Evolutionary conservation across 2,329 filamentous ascomycete species (phyloP), one percentile per base, ranked within the genome.

Genomic region (Penicillium hesseltinei): DNA sequence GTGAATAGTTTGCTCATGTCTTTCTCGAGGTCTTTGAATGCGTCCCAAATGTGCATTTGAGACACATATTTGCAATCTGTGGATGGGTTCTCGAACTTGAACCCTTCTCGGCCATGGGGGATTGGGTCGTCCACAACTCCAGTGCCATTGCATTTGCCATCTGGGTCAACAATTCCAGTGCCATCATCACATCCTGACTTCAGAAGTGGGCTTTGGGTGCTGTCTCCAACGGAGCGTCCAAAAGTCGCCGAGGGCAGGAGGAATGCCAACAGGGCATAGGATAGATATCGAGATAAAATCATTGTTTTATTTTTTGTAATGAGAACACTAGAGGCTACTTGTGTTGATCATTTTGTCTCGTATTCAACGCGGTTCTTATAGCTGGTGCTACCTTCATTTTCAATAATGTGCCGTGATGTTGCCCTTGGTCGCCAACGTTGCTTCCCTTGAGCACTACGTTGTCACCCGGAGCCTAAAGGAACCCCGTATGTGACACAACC

Each of bases 41-140:
- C 62, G 39, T 73, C 66, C 62, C 66, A 71, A 50, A 73, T 73
- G 51, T 72, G 62, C 62, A 67, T 66, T 50, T 72, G 71, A 3
- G 71, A 66, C 15, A 64, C 67, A 39, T 66, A 73, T 54, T 63
- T 60, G 59, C 70, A 73, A 57, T 71, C 51, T 5, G 64, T 70
- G 3, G 69, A 69, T 5, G 69, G 70, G 36, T 72, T 71, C 47
- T 72, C 68, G 47, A 71, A 71, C n/a, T 56, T 40, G 57, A 72
- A 72, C 13, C 69, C 69, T 33, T 70, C 69, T 15, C 69, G 59
- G 45, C 63, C 48, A 15, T 40, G 38, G 4, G 61, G 58, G 21
- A 52, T 39, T 1, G 67, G 65, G 40, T 63, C 57, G 31, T 63
- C 61, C 31, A 69, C 61, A 40, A 71, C 46, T 5, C 69, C 68